Percentiles rank a stretch among this genome's conserved stretches.
phyloP scores from a whole-genome alignment of 2,329 filamentous ascomycete species.

The Hypoxylon sp. region DNA sequence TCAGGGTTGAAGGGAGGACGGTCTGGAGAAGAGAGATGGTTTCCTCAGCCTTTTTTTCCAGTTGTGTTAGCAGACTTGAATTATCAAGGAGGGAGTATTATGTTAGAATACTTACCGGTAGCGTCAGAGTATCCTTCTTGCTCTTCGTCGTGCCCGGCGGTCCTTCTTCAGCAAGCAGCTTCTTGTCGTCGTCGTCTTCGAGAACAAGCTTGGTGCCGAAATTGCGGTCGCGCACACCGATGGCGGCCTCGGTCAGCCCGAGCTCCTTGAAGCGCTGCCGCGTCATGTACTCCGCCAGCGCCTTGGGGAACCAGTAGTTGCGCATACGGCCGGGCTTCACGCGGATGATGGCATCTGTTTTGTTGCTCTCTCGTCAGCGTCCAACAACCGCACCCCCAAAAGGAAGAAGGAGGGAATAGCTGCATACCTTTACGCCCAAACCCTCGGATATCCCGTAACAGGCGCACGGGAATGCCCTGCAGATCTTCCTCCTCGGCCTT shows the following conservation, averaged over 20 bases:
- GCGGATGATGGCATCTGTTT: conserved; percentile 53
- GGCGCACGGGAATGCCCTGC: conserved; percentile 59
- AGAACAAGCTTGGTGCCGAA: conserved; percentile 47
- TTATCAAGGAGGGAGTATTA: not conserved
- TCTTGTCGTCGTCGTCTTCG: conserved; percentile 25
- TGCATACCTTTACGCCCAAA: conserved; percentile 57
- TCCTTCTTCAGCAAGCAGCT: conserved; percentile 12
- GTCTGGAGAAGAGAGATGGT: conserved; percentile 53
- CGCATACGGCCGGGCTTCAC: conserved; percentile 54
- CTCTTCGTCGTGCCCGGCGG: conserved; percentile 30
- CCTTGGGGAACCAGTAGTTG: conserved; percentile 54
- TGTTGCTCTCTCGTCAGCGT: not conserved
- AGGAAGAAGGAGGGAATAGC: not conserved
- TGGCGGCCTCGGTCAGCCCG: conserved; percentile 51
- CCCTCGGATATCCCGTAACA: conserved; percentile 57
- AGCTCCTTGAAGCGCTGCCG: conserved; percentile 51
- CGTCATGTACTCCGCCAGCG: conserved; percentile 54
- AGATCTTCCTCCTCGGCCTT: conserved; percentile 55
- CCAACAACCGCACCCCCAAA: not conserved
- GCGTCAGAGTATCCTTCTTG: conserved; percentile 47
- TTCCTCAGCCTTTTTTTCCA: conserved; percentile 53
- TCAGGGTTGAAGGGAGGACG: conserved; percentile 55
- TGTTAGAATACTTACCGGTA: conserved; percentile 43
- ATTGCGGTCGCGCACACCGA: conserved; percentile 53
- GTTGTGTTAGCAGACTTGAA: not conserved